A percentile compares a stretch with the other conserved stretches of the same genome.
Conservation (phyloP, 208 protist species). For the Acanthamoeba royreba region DNA sequence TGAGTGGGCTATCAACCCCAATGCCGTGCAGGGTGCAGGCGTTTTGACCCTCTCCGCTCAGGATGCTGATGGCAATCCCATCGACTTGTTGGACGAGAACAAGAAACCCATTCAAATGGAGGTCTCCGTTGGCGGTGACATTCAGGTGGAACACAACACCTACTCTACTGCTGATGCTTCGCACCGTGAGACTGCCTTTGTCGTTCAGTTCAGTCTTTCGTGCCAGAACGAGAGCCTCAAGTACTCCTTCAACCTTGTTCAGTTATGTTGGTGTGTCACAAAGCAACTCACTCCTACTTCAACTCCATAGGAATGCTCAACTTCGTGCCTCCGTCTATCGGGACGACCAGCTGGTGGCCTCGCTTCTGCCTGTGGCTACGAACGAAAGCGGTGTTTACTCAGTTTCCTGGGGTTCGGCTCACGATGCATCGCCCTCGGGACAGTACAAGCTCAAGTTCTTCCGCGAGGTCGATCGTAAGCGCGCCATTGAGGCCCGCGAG, state of each 20-base stretch:
- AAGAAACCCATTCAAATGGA: background rate
- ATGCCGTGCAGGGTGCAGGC: conserved; percentile 24
- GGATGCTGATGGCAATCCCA: conserved; percentile 4
- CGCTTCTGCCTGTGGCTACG: background rate
- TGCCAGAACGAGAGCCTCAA: conserved; percentile 37
- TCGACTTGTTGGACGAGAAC: background rate
- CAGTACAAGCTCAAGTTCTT: conserved; percentile 44
- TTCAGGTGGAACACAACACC: background rate
- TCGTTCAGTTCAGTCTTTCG: conserved; percentile 4
- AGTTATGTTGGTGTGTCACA: background rate
- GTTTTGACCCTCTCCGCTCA: background rate
- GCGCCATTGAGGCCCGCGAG: background rate
- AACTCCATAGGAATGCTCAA: background rate
- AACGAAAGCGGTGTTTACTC: conserved; percentile 17
- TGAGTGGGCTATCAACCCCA: conserved; percentile 41
- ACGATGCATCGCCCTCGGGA: background rate
- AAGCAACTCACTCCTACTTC: background rate
- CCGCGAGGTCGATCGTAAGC: conserved; percentile 48
- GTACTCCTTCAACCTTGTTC: background rate
- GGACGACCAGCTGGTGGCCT: background rate
- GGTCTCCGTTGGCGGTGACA: conserved; percentile 34
- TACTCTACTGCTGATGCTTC: background rate
- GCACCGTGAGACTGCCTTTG: background rate
- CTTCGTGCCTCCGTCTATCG: background rate
- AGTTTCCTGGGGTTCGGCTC: background rate